A percentile compares a stretch with the other conserved stretches of the same genome.
phyloP scores from a whole-genome alignment of 164 flowering plant species.

The Magnolia changhungtana region DNA sequence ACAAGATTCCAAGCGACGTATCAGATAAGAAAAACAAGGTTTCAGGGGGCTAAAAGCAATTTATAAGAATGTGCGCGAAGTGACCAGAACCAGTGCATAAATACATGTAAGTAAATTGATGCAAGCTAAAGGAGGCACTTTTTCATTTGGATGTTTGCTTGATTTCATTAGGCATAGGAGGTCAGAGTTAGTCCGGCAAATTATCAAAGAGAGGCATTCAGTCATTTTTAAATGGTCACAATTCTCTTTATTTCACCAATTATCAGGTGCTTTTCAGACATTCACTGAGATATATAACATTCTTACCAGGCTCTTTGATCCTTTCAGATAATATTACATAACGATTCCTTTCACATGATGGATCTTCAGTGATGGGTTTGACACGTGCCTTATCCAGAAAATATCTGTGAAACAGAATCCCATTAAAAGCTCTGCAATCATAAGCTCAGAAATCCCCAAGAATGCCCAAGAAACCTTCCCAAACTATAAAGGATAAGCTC shows the following conservation, averaged over 20 bases:
- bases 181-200: too few species aligned
- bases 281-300: not conserved
- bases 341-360: constrained; percentile 65
- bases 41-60: too few species aligned
- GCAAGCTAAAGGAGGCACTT: not conserved
- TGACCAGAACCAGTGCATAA: too few species aligned
- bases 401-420: constrained; percentile 40
- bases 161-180: not conserved
- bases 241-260: not conserved
- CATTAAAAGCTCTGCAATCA: not conserved
- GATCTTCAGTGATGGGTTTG: constrained; percentile 85
- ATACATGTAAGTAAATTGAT: too few species aligned
- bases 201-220: not conserved
- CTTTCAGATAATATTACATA: constrained; percentile 73
- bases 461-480: too few species aligned
- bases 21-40: too few species aligned
- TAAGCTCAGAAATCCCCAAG: too few species aligned
- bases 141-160: not conserved
- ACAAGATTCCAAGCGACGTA: too few species aligned
- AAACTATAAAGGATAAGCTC: too few species aligned
- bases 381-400: constrained; percentile 80
- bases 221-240: not conserved
- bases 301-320: constrained; percentile 61
- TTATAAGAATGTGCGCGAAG: too few species aligned
- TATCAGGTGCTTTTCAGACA: not conserved